Evolutionary conservation across 2,329 filamentous ascomycete species (phyloP), one percentile per base, ranked within the genome.

Genomic region (Stylonectria norvegica): DNA sequence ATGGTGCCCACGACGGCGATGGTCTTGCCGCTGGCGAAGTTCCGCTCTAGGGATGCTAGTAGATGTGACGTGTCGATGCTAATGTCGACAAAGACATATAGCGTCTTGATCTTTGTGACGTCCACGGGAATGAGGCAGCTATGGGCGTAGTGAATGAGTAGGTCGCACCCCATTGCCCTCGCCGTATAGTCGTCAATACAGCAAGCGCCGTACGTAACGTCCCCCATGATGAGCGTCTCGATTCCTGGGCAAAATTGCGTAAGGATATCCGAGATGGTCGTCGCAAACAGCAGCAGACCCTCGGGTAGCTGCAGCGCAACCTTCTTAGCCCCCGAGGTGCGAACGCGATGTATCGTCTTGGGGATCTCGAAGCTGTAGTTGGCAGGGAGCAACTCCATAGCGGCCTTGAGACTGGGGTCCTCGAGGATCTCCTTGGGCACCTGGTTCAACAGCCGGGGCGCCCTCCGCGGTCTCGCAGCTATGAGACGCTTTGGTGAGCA

Each of bases 281-380:
- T 97, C 16, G 93, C 93, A 62, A 98, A 98, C 41, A 98, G 73
- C 19, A 98, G 78, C 2, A 98, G 76, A 1, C 93, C 93, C 66
- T 98, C 94, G 5, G 93, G 93, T 74, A 98, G 93, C 66, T 98
- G 93, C n/a, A 98, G 74, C 0, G 91, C 94, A 3, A 98, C 83
- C 51, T 83, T 85, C 60, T 83, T 91, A 2, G 90, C 83, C 7
- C 78, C 81, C 7, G 85, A 81, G 2, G 83, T 85, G 31, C 88
- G 85, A 63, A 98, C 90, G 34, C 91, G 83, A 66, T 97, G 89
- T 57, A 98, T 94, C 7, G 93, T 98, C 70, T 98, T 98, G 62
- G 89, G 93, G 40, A 98, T 89, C 70, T 98, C 93, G 63, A 98
- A 98, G 56, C 87, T 91, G 75, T 98, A 98, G 71, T 98, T 98